A percentile compares a stretch with the other conserved stretches of the same genome.
These are phyloP conservation scores for Globisporangium lucens DNA, from an alignment of 352 stramenopile species.

Conservation along the genomic window DNA sequence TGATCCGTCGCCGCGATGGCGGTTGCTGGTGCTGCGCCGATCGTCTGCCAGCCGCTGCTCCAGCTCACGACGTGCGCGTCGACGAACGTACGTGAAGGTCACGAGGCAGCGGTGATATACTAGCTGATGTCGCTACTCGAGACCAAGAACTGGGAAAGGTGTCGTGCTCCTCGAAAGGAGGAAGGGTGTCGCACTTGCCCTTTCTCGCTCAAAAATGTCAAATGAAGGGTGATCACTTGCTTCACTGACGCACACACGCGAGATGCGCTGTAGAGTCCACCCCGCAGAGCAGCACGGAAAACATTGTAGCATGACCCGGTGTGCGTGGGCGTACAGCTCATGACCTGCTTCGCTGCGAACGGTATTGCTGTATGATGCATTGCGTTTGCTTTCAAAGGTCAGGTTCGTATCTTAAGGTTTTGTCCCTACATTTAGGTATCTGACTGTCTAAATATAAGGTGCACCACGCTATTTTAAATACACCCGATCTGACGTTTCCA, in stretches of 20 bases:
- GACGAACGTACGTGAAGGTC: not conserved
- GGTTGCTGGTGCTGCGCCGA: not conserved
- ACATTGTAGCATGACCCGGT: not conserved
- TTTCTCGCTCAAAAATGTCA: not conserved
- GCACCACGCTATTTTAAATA: not conserved
- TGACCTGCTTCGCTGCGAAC: not conserved
- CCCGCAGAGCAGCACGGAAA: not conserved
- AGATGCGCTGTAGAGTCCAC: not conserved
- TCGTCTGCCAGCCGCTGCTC: not conserved
- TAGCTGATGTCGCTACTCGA: not conserved
- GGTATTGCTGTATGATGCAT: not conserved
- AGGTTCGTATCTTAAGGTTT: not conserved
- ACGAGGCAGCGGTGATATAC: not conserved
- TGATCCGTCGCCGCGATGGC: not conserved
- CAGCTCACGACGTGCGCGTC: not conserved
- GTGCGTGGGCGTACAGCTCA: not conserved
- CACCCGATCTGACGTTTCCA: slow-evolving; percentile 6
- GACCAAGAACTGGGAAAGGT: not conserved
- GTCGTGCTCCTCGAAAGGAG: not conserved
- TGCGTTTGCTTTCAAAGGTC: no score
- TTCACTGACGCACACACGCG: not conserved
- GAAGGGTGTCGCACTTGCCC: not conserved
- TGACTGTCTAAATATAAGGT: not conserved
- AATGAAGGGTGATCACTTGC: not conserved
- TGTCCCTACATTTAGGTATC: not conserved